Evolutionary conservation across 1,284 basidiomycete genomes (phyloP).

Genomic region (Pseudozyma hubeiensis): DNA sequence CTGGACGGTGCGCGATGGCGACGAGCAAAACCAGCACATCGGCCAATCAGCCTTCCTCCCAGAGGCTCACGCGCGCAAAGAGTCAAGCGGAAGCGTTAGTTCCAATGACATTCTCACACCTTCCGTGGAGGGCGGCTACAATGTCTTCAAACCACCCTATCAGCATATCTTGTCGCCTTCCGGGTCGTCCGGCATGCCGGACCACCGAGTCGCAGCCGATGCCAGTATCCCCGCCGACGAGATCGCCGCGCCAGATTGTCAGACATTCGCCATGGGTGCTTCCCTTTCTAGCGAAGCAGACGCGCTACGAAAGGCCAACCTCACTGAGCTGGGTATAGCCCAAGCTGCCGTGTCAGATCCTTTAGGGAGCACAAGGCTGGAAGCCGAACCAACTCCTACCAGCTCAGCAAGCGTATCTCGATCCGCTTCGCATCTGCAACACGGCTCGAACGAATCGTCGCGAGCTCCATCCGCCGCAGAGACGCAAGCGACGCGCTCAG

Average conservation of each 20-base stretch:
- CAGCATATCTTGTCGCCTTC: slow-evolving; percentile 37
- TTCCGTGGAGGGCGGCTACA: slow-evolving; percentile 63
- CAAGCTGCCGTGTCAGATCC: background rate
- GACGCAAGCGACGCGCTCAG: slow-evolving; percentile 23
- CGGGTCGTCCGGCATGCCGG: slow-evolving; percentile 4
- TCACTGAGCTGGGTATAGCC: slow-evolving; percentile 13
- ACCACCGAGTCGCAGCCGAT: background rate
- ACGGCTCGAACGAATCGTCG: slow-evolving; percentile 25
- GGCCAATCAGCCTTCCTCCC: slow-evolving; percentile 27
- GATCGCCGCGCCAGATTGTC: slow-evolving; percentile 11
- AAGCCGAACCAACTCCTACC: slow-evolving; percentile 13
- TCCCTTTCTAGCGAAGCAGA: slow-evolving; percentile 33
- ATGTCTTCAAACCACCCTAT: slow-evolving; percentile 62
- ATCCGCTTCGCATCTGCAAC: slow-evolving; percentile 34
- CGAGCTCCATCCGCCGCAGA: slow-evolving; percentile 22
- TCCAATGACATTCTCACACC: slow-evolving; percentile 55
- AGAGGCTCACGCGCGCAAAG: slow-evolving; percentile 31
- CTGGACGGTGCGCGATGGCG: slow-evolving; percentile 39
- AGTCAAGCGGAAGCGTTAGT: slow-evolving; percentile 31
- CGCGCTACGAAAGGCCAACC: slow-evolving; percentile 39
- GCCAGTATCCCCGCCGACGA: background rate
- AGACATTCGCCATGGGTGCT: slow-evolving; percentile 40
- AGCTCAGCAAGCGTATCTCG: slow-evolving; percentile 33
- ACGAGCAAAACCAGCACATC: slow-evolving; percentile 3
- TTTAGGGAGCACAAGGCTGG: background rate